A percentile compares a stretch with the other conserved stretches of the same genome.
Conservation (phyloP, 306 rosid species). For the Echinosophora koreensis region DNA sequence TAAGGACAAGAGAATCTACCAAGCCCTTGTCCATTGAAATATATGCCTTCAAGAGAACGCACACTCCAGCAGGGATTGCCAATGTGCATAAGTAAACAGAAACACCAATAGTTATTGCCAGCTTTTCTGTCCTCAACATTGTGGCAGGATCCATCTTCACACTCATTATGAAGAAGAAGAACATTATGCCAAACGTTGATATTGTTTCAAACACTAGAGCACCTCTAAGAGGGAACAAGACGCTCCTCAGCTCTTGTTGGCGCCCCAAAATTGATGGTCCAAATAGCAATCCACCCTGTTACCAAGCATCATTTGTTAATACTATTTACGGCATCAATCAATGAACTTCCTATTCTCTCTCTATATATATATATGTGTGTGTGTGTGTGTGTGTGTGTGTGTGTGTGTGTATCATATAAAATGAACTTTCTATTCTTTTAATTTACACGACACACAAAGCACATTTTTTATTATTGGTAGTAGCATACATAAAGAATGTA, state of each 20-base stretch:
- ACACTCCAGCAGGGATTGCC: constrained; percentile 20
- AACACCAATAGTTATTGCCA: constrained; percentile 51
- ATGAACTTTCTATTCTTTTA: no score
- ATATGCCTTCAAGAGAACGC: background rate
- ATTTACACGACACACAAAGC: no score
- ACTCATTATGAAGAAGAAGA: constrained; percentile 58
- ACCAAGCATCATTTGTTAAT: constrained; percentile 36
- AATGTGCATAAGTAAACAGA: constrained; percentile 47
- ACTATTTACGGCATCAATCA: background rate
- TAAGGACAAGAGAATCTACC: constrained; percentile 28
- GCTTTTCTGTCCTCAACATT: constrained; percentile 54
- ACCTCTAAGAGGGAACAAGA: constrained; percentile 60
- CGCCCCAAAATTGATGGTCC: constrained; percentile 71
- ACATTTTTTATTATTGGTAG: background rate
- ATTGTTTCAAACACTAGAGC: constrained; percentile 49
- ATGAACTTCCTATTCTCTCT: background rate
- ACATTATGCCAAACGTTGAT: constrained; percentile 57
- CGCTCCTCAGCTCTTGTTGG: background rate
- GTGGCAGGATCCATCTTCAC: constrained; percentile 53
- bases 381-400: no score
- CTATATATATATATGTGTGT: no score
- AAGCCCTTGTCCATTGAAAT: constrained; percentile 40
- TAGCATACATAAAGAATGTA: background rate
- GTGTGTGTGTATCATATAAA: no score
- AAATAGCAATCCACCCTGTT: constrained; percentile 64